These are phyloP conservation scores for Suhomyces bokatorum DNA, from an alignment of 1,139 yeast species.

Conservation along the genomic window DNA sequence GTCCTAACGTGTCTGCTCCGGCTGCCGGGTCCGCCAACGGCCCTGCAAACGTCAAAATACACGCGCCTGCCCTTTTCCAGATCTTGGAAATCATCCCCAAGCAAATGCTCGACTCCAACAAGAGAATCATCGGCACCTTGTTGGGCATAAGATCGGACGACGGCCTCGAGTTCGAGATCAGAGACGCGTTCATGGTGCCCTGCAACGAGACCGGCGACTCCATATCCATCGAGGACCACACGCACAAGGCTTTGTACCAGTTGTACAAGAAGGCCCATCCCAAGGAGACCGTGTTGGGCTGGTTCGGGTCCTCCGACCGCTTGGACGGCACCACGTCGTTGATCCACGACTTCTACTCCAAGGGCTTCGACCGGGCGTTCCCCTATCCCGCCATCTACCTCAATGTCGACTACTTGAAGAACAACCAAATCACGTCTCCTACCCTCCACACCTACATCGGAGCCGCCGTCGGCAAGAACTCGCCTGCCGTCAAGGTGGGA, in stretches of 20 bases:
- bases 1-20: conserved; percentile 59
- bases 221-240: conserved; percentile 71
- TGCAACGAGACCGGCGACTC: conserved; percentile 77
- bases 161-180: conserved; percentile 74
- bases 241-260: conserved; percentile 69
- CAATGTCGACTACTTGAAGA: conserved; percentile 50
- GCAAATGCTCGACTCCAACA: conserved; percentile 44
- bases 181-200: conserved; percentile 81
- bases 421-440: conserved; percentile 39
- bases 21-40: conserved; percentile 49
- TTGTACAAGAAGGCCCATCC: conserved; percentile 80
- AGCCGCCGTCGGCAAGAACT: conserved; percentile 65
- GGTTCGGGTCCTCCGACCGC: conserved; percentile 73
- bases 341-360: conserved; percentile 80
- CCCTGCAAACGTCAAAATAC: conserved; percentile 55
- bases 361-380: conserved; percentile 65
- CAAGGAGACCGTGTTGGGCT: conserved; percentile 77
- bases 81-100: conserved; percentile 53
- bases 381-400: conserved; percentile 82
- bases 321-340: conserved; percentile 78
- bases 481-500: conserved; percentile 49
- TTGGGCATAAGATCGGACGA: conserved; percentile 84
- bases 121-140: conserved; percentile 79
- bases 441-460: conserved; percentile 70
- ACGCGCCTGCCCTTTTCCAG: conserved; percentile 74